These are phyloP conservation scores for Claviceps maximensis DNA, from an alignment of 2,329 filamentous ascomycete genomes.

Conservation along the genomic window DNA sequence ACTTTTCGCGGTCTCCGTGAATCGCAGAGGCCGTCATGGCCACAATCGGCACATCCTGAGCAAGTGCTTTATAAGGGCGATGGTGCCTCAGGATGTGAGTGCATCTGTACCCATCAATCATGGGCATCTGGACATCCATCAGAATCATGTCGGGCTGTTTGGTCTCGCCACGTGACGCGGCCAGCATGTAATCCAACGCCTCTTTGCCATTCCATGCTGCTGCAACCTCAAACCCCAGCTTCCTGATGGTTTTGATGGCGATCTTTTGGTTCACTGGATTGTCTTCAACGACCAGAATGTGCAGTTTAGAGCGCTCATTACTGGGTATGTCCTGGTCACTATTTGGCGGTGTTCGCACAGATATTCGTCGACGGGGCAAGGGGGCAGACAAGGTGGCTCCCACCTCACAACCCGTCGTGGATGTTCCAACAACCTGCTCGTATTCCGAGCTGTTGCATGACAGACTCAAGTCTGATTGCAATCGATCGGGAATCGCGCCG, in stretches of 20 bases:
- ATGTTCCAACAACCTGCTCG: conserved; percentile 32
- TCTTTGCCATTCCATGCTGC: conserved; percentile 71
- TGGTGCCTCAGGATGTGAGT: conserved; percentile 62
- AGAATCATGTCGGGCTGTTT: conserved; percentile 60
- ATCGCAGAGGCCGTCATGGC: conserved; percentile 76
- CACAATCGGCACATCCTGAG: conserved; percentile 56
- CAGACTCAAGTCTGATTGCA: conserved; percentile 50
- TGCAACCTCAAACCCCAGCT: conserved; percentile 56
- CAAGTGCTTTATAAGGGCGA: conserved; percentile 45
- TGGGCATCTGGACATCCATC: conserved; percentile 67
- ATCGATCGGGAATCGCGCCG: conserved; percentile 50
- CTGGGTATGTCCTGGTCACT: conserved; percentile 36
- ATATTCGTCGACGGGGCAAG: conserved; percentile 18
- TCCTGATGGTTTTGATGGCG: conserved; percentile 60
- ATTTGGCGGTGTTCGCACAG: conserved; percentile 22
- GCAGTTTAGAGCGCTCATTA: conserved; percentile 46
- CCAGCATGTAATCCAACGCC: conserved; percentile 57
- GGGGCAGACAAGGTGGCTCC: conserved; percentile 11
- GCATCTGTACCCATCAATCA: conserved; percentile 66
- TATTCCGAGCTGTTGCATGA: conserved; percentile 57
- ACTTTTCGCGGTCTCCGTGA: conserved; percentile 64
- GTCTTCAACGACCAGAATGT: conserved; percentile 70
- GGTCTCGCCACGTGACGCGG: conserved; percentile 35
- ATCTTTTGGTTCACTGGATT: conserved; percentile 67
- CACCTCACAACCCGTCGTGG: conserved; percentile 15